Percentiles rank a stretch among this genome's conserved stretches.
These are phyloP conservation scores for Chenopodium suecicum DNA, from an alignment of 148 eudicot species.

Conservation along the genomic window DNA sequence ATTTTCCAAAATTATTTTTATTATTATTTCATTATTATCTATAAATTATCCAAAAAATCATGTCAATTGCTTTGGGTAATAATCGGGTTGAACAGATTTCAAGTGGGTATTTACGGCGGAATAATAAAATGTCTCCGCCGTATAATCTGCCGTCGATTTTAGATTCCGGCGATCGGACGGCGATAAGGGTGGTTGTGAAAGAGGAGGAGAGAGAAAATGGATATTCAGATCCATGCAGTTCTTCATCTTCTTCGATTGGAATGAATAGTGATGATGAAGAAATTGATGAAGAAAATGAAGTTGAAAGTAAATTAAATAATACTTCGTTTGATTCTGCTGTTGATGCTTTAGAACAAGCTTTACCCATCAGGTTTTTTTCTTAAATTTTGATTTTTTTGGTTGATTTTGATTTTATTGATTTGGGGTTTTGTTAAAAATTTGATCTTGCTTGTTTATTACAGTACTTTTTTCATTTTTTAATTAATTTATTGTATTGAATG, in stretches of 20 bases:
- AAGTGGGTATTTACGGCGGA: conserved; percentile 22
- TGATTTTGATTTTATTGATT: not conserved
- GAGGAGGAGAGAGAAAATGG: conserved; percentile 24
- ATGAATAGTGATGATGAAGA: conserved; percentile 54
- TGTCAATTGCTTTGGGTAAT: conserved; percentile 33
- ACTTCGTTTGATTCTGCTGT: conserved; percentile 46
- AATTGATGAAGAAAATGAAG: conserved; percentile 38
- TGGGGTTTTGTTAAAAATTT: not conserved
- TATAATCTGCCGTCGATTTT: conserved; percentile 15
- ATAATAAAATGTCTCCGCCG: conserved; percentile 9
- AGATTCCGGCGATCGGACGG: conserved; percentile 29
- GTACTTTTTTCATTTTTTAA: no score
- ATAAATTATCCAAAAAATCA: not conserved
- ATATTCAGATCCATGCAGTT: conserved; percentile 18
- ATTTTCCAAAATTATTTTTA: not conserved
- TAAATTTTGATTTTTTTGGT: not conserved
- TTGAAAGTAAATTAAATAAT: conserved; percentile 49
- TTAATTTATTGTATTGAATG: no score
- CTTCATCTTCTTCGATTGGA: conserved; percentile 70
- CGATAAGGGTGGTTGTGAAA: conserved; percentile 13
- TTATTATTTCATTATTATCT: not conserved
- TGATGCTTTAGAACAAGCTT: conserved; percentile 57
- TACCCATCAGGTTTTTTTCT: conserved; percentile 55
- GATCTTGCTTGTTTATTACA: not conserved
- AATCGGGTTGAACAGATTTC: conserved; percentile 19